Conservation (phyloP, 371 early-diverging fungal species). For the Apophysomyces variabilis region DNA sequence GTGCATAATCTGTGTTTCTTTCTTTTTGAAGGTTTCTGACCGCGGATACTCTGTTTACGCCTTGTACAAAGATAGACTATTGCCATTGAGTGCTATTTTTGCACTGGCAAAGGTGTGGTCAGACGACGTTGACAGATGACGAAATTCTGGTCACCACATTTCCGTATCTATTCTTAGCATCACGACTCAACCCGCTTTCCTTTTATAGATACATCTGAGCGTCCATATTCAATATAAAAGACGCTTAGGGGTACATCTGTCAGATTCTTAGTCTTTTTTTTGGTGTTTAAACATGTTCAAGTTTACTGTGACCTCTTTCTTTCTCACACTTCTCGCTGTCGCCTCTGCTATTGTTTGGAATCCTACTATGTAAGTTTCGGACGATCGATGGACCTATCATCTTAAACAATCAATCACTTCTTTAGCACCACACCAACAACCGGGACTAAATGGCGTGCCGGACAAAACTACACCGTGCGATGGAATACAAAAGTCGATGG, state of each 20-base stretch:
- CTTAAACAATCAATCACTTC: background rate
- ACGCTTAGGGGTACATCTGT: background rate
- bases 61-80: background rate
- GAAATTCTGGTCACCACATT: background rate
- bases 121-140: no score
- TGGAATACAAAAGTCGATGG: conserved; percentile 22
- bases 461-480: conserved; percentile 22
- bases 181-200: background rate
- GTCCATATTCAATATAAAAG: background rate
- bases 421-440: conserved; percentile 18
- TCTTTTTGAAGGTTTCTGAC: no score
- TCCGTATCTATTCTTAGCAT: background rate
- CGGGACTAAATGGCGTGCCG: conserved; percentile 29
- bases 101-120: no score
- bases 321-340: background rate
- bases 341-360: conserved; percentile 26
- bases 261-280: background rate
- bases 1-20: no score
- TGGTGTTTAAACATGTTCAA: background rate
- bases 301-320: conserved; percentile 1
- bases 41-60: no score
- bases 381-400: background rate
- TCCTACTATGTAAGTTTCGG: conserved; percentile 18
- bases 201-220: conserved; percentile 1
- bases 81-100: background rate